A percentile compares a stretch with the other conserved stretches of the same genome.
phyloP scores from a whole-genome alignment of 495 filamentous ascomycete species.

The Aspergillus haitiensis region DNA sequence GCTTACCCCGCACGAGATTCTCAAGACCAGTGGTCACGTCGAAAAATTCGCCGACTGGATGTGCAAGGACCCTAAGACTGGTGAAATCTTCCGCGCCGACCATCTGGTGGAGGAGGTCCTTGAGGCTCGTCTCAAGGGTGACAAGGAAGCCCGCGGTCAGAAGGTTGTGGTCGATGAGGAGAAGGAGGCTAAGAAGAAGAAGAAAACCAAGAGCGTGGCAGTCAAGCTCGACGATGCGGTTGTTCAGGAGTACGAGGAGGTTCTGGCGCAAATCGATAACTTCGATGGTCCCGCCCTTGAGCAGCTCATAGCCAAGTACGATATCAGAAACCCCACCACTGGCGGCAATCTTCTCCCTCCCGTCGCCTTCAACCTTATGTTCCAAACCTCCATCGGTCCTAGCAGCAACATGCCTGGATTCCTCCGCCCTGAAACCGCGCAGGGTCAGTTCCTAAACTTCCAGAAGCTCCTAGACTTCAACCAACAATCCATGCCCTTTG shows the following conservation, averaged over 20 bases:
- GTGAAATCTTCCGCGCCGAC: conserved; percentile 93
- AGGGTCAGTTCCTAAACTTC: conserved; percentile 69
- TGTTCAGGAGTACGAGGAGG: conserved; percentile 66
- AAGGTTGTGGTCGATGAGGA: conserved; percentile 65
- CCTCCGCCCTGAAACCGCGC: conserved; percentile 66
- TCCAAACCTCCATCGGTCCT: conserved; percentile 68
- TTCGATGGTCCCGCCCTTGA: conserved; percentile 65
- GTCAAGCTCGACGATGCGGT: conserved; percentile 64
- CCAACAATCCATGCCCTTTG: conserved; percentile 69
- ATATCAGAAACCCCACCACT: conserved; percentile 64
- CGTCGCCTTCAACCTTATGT: conserved; percentile 74
- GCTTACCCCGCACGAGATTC: conserved; percentile 81
- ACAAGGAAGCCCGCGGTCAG: conserved; percentile 74
- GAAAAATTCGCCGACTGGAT: conserved; percentile 99
- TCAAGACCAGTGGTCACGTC: conserved; percentile 96
- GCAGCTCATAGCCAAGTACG: conserved; percentile 60
- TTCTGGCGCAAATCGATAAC: conserved; percentile 72
- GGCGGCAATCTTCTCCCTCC: conserved; percentile 61
- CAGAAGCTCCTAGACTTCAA: conserved; percentile 71
- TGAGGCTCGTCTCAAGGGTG: conserved; percentile 75
- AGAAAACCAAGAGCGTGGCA: conserved; percentile 58
- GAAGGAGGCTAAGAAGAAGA: conserved; percentile 67
- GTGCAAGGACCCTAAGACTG: conserved; percentile 97
- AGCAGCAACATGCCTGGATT: conserved; percentile 64
- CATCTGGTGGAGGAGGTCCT: conserved; percentile 94